Base-by-base conservation (phyloP, 192 early-diverging fungal species). In the Phlyctochytrium bullatum region DNA sequence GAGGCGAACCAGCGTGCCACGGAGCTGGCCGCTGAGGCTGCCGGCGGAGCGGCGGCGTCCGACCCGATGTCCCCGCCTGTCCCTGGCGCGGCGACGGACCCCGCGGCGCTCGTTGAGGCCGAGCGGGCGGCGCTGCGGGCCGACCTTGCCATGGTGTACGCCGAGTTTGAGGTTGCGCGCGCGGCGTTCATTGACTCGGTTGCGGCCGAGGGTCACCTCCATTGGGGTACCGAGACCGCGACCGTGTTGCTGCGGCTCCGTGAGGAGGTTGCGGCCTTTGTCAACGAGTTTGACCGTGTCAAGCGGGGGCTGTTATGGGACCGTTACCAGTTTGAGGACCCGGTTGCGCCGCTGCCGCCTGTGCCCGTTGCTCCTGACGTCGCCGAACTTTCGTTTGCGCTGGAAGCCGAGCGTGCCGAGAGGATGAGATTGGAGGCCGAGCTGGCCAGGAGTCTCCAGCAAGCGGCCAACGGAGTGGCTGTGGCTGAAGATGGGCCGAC, bases 101-200 rank as follows among this genome's bases (percentile, higher is more conserved):
- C 74, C 33, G 74, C 71, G 36, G n/a, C n/a, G n/a, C n/a, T n/a
- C n/a, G n/a, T n/a, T n/a, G 53, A 71, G n/a, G 69, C 61, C 2
- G 69, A 65, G 2, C 64, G 69, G 2, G 69, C 69, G 2, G 60
- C 69, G 25, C 29, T 67, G 2, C 53, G 61, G 27, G 74, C 74
- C 35, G 74, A 76, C 23, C 59, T 76, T 2, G 69, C 74, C 23
- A 76, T 76, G 74, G 69, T 59, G 1, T 32, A 62, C 33, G 74
- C 74, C 33, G 74, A 76, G 36, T 50, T 76, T 1, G 74, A 76
- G 58, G 69, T 76, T 51, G 53, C 60, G 0, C 57, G 68, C 30
- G 74, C 74, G 12, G 51, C 69, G 2, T 52, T 76, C 31, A 1
- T 72, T 14, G 66, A 63, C 2, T 58, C 2, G 52, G 34, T 35